Conservation (phyloP, 148 eudicot genomes). For the Vaccinium macrocarpon region DNA sequence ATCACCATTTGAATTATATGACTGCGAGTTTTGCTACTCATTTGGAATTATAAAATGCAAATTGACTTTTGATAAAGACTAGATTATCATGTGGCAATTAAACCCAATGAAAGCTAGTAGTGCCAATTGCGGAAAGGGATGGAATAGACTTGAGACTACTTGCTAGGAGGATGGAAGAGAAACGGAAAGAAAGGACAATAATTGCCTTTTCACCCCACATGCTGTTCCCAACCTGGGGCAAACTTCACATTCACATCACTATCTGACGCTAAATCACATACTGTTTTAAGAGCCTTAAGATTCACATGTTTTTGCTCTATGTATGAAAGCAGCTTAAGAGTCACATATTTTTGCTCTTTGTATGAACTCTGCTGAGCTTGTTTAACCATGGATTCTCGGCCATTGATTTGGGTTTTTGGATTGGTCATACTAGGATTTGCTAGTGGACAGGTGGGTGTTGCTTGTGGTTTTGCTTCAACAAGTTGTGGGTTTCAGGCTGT, state of each 20-base stretch:
- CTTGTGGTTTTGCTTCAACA: not conserved
- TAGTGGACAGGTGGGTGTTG: not conserved
- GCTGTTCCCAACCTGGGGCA: too few species aligned
- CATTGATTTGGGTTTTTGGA: not conserved
- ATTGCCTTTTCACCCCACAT: not conserved
- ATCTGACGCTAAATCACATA: not conserved
- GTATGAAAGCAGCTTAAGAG: not conserved
- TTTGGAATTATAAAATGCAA: not conserved
- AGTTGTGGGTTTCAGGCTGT: slow-evolving; percentile 16
- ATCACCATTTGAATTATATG: too few species aligned
- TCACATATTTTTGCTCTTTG: not conserved
- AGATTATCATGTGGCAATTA: not conserved
- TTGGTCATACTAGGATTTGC: not conserved
- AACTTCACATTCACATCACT: too few species aligned
- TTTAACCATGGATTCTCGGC: slow-evolving; percentile 8
- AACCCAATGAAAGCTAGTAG: not conserved
- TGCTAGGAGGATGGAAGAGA: not conserved
- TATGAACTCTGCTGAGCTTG: not conserved
- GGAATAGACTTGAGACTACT: not conserved
- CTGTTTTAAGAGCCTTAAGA: not conserved
- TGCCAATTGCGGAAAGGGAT: not conserved
- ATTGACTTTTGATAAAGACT: not conserved
- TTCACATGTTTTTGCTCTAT: not conserved
- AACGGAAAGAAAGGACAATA: not conserved
- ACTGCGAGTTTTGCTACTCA: not conserved